Base-by-base conservation (phyloP, 306 rosid genomes). In the Cucurbita argyrosperma region DNA sequence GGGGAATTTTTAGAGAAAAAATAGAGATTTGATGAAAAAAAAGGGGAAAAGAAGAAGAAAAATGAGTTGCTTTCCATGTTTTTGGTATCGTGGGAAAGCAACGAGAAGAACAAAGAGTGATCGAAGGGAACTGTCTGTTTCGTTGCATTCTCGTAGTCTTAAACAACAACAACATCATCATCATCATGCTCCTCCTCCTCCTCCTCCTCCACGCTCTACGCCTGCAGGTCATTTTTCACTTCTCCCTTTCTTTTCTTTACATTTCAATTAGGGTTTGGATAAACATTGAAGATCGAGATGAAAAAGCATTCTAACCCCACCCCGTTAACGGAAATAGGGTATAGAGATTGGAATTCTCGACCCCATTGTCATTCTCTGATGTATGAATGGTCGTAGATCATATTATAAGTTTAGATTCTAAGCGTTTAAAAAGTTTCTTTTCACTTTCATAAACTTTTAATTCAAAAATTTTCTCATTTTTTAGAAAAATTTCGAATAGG, bases 61-160 rank as follows among this genome's bases (percentile, higher is more conserved):
- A 61, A 93, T 93, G 98, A 86, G 91, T 79, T 93, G 96, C 77
- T 90, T 88, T 84, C 70, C 93, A 65, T 92, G 98, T 82, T 90
- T 93, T 82, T 77, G 90, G 6, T 81, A 88, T 71, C 75, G 81
- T 39, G 84, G 81, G 58, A 92, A 84, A 80, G 89, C 85, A 78
- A 26, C 78, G 10, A 86, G 80, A 78, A 83, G 76, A 65, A 58
- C 78, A 61, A 79, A 70, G 42, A 75, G 79, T 21, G 78, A 71
- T 16, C 75, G 77, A 52, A 85, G 50, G 76, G 55, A 40, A 60
- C 82, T 76, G 15, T 47, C 74, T 46, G 53, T 7, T 39, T 37
- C 60, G 30, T 56, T 69, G 37, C 45, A 72, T n/a, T 8, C 76
- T 53, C 67, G 46, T 16, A 57, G 84, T 71, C 86, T 73, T n/a